A percentile compares a stretch with the other conserved stretches of the same genome.
phyloP scores from a whole-genome alignment of 176 grass and related monocot species.

The Zoysia japonica region DNA sequence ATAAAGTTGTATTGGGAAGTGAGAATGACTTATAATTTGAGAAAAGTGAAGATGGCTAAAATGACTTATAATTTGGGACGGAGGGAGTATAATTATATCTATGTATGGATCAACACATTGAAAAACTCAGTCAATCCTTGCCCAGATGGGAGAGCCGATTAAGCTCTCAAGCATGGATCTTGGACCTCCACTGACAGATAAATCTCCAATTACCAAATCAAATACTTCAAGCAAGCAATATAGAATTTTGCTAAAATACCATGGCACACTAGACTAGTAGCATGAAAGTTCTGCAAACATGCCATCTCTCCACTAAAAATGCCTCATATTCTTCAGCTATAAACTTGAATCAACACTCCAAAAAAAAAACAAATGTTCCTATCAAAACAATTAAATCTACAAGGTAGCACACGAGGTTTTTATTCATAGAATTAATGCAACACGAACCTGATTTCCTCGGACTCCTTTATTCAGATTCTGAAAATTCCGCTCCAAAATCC shows the following conservation, averaged over 20 bases:
- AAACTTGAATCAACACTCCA: neutral
- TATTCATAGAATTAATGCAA: constrained; percentile 33
- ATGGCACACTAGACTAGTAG: no score
- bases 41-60: no score
- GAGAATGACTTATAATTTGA: no score
- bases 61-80: no score
- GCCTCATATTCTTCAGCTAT: neutral
- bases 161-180: neutral
- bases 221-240: neutral
- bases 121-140: neutral
- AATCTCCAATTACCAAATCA: neutral
- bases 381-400: neutral
- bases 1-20: no score
- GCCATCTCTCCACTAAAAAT: constrained; percentile 10
- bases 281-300: constrained; percentile 12
- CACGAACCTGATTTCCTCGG: constrained; percentile 89
- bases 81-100: no score
- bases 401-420: constrained; percentile 5
- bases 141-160: neutral
- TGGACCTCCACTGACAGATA: neutral
- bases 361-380: constrained; percentile 19
- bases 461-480: constrained; percentile 99
- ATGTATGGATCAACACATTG: neutral
- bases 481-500: constrained; percentile 99
- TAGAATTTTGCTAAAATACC: no score